Evolutionary conservation across 2,329 filamentous ascomycete species (phyloP).

Genomic region (Aspergillus pseudoglaucus): DNA sequence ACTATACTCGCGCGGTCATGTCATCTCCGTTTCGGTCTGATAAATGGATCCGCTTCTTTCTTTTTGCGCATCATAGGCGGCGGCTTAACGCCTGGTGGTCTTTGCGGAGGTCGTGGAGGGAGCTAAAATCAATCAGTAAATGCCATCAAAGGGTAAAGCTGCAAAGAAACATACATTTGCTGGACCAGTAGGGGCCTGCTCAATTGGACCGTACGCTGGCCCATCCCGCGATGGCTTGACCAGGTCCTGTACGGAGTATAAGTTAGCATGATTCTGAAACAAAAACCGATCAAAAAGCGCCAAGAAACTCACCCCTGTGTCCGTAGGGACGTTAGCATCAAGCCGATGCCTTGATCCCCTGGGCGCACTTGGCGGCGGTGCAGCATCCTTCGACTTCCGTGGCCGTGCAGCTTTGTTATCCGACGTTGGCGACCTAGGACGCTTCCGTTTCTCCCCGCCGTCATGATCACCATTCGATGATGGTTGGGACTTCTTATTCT

Average conservation of each 20-base stretch:
- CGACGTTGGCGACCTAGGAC: slow-evolving; percentile 17
- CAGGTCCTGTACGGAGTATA: slow-evolving; percentile 22
- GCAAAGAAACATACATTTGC: slow-evolving; percentile 15
- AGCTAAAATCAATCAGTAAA: slow-evolving; percentile 14
- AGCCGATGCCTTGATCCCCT: slow-evolving; percentile 18
- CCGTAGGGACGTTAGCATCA: slow-evolving; percentile 17
- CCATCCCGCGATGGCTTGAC: slow-evolving; percentile 35
- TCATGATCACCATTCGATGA: slow-evolving; percentile 7
- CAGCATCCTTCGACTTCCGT: slow-evolving; percentile 18
- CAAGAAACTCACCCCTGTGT: slow-evolving; percentile 11
- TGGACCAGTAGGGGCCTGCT: slow-evolving; percentile 13
- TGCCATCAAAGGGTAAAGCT: slow-evolving; percentile 2
- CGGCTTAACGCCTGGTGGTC: slow-evolving; percentile 16
- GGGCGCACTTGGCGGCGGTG: slow-evolving; percentile 20
- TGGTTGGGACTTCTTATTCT: slow-evolving; percentile 7
- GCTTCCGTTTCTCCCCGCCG: slow-evolving; percentile 28
- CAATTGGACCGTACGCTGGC: slow-evolving; percentile 22
- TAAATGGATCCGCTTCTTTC: slow-evolving; percentile 36
- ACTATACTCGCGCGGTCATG: slow-evolving; percentile 1
- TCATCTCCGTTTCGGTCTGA: slow-evolving; percentile 33
- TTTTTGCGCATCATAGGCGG: slow-evolving; percentile 32
- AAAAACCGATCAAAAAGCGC: not conserved
- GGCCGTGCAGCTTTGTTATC: slow-evolving; percentile 21
- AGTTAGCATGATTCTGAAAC: slow-evolving; percentile 1
- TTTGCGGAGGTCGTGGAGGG: slow-evolving; percentile 8